Evolutionary conservation across 2,329 filamentous ascomycete species (phyloP), one percentile per base, ranked within the genome.

Genomic region (Trichophyton rubrum): DNA sequence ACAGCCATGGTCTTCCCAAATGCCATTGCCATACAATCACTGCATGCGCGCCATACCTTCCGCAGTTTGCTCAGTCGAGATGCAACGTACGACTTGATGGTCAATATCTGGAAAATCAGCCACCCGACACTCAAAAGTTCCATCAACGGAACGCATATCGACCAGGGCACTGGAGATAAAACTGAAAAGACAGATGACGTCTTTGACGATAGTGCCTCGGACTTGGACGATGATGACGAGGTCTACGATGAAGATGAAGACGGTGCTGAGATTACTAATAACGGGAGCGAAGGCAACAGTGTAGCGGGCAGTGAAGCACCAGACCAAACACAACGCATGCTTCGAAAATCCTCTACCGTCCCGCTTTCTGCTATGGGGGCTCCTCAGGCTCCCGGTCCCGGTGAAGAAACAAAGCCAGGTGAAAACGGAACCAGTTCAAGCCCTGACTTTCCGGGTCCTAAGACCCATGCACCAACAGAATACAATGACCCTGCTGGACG

Each of bases 51-150:
- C 66, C 93, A 99, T 69, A 85, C 95, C 0, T 99, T 99, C 74
- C 91, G 93, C 60, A 96, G 91, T 74, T 89, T 99, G 66, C 86
- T 96, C 3, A 93, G 90, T 68, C 83, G 93, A 71, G 93, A 99
- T 74, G 90, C 91, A 2, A 97, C 95, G 0, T 99, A 97, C 70
- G 95, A 99, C 70, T 78, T 99, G 53, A 91, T 99, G 70, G 88
- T 99, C 66, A 95, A 95, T 62, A 97, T 99, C 62, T 99, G 93
- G 93, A 96, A 96, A 72, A 87, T 96, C 33, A 93, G 89, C 15
- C 93, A 99, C 71, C 92, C 93, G 1, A 89, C 90, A 60, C 76
- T 99, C 33, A 89, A 90, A 72, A 96, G 90, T 70, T 95, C 90
- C 3, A 78, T 96, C 2, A 96, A 96, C 64, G 92, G 93, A 2